These are phyloP conservation scores for Candida namnaoensis DNA, from an alignment of 805 yeast species.

Conservation along the genomic window DNA sequence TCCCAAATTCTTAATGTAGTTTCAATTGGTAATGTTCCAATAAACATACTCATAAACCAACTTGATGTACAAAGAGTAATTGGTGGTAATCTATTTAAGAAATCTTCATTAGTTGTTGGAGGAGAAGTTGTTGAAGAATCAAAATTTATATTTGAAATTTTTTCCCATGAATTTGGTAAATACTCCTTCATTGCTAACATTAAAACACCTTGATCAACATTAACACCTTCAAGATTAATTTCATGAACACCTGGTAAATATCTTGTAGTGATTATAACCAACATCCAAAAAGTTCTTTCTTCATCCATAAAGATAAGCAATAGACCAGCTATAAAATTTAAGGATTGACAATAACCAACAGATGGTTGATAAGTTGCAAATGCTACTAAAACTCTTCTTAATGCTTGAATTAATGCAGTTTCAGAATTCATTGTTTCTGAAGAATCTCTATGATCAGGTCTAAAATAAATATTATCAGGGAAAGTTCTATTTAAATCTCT, in stretches of 20 bases:
- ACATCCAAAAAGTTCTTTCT: constrained; percentile 92
- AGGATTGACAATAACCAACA: constrained; percentile 93
- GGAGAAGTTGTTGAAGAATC: constrained; percentile 24
- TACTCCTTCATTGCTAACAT: constrained; percentile 82
- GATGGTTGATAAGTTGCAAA: constrained; percentile 82
- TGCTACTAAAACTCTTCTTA: constrained; percentile 75
- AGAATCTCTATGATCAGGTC: constrained; percentile 23
- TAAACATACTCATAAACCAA: constrained; percentile 98
- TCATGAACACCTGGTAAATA: constrained; percentile 91
- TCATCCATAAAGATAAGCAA: constrained; percentile 80
- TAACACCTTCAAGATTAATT: constrained; percentile 85
- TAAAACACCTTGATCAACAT: constrained; percentile 88
- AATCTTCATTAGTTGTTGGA: constrained; percentile 26
- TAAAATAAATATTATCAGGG: constrained; percentile 85
- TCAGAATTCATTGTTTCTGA: constrained; percentile 26
- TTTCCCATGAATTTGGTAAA: constrained; percentile 73
- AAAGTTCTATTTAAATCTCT: constrained; percentile 90
- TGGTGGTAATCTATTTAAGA: constrained; percentile 76
- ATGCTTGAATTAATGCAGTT: constrained; percentile 55
- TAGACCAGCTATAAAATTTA: constrained; percentile 87
- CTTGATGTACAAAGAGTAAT: constrained; percentile 89
- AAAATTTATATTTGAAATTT: constrained; percentile 26
- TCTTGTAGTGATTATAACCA: constrained; percentile 78
- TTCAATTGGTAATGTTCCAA: constrained; percentile 85
- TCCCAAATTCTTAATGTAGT: constrained; percentile 90